Conservation (phyloP, 371 early-diverging fungal species). For the Basidiobolus meristosporus region DNA sequence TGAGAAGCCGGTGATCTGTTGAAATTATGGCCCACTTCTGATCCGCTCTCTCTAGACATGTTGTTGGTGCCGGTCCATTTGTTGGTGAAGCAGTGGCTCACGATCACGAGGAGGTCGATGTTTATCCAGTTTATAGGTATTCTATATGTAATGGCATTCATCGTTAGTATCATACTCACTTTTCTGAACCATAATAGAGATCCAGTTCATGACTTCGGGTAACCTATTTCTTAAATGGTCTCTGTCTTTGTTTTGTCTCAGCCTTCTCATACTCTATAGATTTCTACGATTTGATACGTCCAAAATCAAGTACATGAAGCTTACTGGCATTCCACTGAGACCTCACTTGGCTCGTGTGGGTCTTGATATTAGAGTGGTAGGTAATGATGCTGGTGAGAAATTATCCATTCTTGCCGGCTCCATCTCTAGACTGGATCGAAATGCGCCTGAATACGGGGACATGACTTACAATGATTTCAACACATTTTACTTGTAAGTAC, state of each 20-base stretch:
- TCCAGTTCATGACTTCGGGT: slow-evolving; percentile 84
- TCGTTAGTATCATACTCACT: not conserved
- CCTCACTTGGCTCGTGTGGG: slow-evolving; percentile 60
- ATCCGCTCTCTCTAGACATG: slow-evolving; percentile 28
- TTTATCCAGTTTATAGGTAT: slow-evolving; percentile 47
- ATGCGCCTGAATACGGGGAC: slow-evolving; percentile 48
- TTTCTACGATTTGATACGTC: slow-evolving; percentile 66
- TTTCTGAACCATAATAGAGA: slow-evolving; percentile 17
- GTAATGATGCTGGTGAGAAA: slow-evolving; percentile 72
- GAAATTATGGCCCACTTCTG: not conserved
- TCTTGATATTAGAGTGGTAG: slow-evolving; percentile 62
- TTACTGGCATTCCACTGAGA: slow-evolving; percentile 39
- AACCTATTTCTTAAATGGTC: slow-evolving; percentile 13
- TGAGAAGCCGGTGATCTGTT: slow-evolving; percentile 1
- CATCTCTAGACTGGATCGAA: slow-evolving; percentile 53
- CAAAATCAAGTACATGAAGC: slow-evolving; percentile 48
- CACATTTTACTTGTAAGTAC: slow-evolving; percentile 6
- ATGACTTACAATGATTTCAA: slow-evolving; percentile 40
- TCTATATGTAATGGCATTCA: not conserved
- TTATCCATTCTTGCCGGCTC: slow-evolving; percentile 57
- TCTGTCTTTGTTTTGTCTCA: not conserved
- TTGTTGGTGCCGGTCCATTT: slow-evolving; percentile 70
- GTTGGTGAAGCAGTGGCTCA: slow-evolving; percentile 60
- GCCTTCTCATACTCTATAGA: not conserved
- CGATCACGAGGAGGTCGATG: slow-evolving; percentile 75